Evolutionary conservation across 2,329 filamentous ascomycete species (phyloP).

Genomic region (Trichoderma sp.): DNA sequence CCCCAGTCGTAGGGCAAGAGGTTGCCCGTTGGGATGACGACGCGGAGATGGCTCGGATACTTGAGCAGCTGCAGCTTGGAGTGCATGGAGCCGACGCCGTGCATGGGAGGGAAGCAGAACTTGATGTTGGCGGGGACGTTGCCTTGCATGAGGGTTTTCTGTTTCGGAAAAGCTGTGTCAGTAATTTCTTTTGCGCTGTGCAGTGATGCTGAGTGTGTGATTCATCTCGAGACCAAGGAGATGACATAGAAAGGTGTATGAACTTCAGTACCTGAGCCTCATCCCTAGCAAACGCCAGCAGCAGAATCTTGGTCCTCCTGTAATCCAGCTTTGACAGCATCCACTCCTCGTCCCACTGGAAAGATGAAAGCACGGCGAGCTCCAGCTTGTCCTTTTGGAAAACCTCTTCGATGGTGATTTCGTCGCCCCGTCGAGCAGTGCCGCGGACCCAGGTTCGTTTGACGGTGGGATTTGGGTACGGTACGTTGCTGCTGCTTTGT

Average conservation of each 20-base stretch:
- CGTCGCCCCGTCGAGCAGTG: constrained; percentile 61
- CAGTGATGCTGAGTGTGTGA: background rate
- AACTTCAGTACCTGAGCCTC: constrained; percentile 53
- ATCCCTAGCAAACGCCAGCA: constrained; percentile 58
- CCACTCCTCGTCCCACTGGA: constrained; percentile 83
- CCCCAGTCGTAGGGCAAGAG: constrained; percentile 88
- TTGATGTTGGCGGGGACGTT: constrained; percentile 59
- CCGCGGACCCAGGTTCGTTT: constrained; percentile 79
- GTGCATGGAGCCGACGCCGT: constrained; percentile 77
- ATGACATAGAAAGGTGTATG: constrained; percentile 25
- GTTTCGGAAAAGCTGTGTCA: constrained; percentile 12
- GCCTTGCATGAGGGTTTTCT: constrained; percentile 50
- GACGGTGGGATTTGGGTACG: constrained; percentile 62
- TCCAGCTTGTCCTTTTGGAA: constrained; percentile 71
- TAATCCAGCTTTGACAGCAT: constrained; percentile 69
- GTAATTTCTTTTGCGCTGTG: background rate
- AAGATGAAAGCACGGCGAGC: constrained; percentile 82
- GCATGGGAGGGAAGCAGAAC: constrained; percentile 83
- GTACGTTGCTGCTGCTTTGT: constrained; percentile 32
- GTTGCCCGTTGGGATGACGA: constrained; percentile 88
- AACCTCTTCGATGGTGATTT: constrained; percentile 87
- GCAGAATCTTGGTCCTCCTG: constrained; percentile 60
- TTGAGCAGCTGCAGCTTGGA: constrained; percentile 93
- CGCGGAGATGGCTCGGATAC: constrained; percentile 68
- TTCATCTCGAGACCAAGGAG: background rate